phyloP scores from a whole-genome alignment of 257 asterid genomes.

The Gentiana macrophylla region DNA sequence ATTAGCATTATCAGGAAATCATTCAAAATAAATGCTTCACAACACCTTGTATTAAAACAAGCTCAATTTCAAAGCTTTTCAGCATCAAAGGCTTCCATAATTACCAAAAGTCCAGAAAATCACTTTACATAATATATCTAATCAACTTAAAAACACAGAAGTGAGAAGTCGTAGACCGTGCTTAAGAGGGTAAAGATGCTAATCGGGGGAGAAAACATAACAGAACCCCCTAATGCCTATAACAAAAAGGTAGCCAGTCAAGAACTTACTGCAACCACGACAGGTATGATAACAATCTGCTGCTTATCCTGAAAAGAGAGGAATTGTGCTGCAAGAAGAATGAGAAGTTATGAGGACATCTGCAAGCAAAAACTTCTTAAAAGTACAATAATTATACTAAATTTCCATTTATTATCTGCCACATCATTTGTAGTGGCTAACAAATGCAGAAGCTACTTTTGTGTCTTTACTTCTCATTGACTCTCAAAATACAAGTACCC shows the following conservation, averaged over 20 bases:
- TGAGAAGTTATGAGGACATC: not conserved
- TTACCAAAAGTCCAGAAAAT: not conserved
- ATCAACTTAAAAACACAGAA: no score
- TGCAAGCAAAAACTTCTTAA: not conserved
- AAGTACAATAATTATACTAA: not conserved
- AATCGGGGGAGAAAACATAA: no score
- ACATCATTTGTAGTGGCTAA: no score
- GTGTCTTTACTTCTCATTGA: not conserved
- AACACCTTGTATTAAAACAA: not conserved
- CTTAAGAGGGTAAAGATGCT: no score
- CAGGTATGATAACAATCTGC: conserved; percentile 55
- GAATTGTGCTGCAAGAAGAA: conserved; percentile 52
- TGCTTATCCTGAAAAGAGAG: conserved; percentile 40
- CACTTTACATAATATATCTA: no score
- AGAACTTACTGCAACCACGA: conserved; percentile 65
- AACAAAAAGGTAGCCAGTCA: not conserved
- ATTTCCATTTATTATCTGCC: no score
- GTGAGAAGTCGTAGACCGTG: no score
- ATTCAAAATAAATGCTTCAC: conserved; percentile 2
- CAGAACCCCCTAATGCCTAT: no score
- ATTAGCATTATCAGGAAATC: no score
- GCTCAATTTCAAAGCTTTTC: not conserved
- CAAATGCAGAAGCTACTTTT: not conserved
- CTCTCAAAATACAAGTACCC: not conserved
- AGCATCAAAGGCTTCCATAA: no score